These are phyloP conservation scores for Ensete ventricosum DNA, from an alignment of 176 grass and related monocot genomes.

Conservation along the genomic window DNA sequence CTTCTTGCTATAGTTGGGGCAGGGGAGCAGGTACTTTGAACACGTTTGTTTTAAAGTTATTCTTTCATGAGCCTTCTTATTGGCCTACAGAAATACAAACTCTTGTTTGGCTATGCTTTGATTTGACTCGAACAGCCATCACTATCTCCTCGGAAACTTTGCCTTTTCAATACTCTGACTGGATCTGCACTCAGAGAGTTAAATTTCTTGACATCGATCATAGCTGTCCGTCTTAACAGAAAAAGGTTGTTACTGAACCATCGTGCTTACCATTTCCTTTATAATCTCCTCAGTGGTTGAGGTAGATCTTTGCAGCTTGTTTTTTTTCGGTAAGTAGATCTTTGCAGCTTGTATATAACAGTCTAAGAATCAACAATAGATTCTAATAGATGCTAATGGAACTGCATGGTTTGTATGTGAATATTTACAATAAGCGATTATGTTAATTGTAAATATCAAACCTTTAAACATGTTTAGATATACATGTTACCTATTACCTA, in stretches of 20 bases:
- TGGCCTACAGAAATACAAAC: not conserved
- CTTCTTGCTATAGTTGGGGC: constrained; percentile 80
- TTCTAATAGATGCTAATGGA: too few species aligned
- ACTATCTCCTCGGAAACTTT: constrained; percentile 71
- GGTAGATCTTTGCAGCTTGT: too few species aligned
- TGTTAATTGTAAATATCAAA: not conserved
- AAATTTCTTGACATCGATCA: constrained; percentile 77
- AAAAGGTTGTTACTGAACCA: constrained; percentile 36
- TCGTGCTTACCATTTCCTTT: constrained; percentile 5
- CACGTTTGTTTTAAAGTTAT: constrained; percentile 3
- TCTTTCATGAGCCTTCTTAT: not conserved
- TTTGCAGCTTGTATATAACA: not conserved
- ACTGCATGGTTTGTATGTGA: too few species aligned
- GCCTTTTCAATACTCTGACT: constrained; percentile 61
- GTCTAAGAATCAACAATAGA: not conserved
- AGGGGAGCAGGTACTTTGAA: constrained; percentile 54
- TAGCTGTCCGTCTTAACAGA: constrained; percentile 75
- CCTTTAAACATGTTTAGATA: not conserved
- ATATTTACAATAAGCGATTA: too few species aligned
- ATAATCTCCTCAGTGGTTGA: not conserved
- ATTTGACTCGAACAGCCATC: constrained; percentile 37
- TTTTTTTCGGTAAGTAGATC: too few species aligned
- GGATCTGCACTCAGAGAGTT: constrained; percentile 40
- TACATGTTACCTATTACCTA: not conserved
- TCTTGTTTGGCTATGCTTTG: constrained; percentile 14